A percentile compares a stretch with the other conserved stretches of the same genome.
phyloP scores from a whole-genome alignment of 257 asterid species.

The Cordia subcordata region DNA sequence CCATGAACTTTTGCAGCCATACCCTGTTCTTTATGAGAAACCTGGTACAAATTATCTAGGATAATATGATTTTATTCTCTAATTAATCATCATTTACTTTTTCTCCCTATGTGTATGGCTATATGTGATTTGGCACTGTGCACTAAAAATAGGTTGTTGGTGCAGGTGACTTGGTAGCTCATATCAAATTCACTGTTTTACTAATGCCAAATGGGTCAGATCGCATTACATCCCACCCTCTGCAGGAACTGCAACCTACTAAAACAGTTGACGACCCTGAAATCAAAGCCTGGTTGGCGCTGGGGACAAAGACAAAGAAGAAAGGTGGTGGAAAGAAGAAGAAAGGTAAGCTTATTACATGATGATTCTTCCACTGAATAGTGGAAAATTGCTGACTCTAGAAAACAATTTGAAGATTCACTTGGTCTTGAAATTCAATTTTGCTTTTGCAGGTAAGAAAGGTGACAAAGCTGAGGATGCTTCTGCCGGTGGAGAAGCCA shows the following conservation, averaged over 20 bases:
- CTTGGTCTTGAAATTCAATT: not conserved
- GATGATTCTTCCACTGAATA: not conserved
- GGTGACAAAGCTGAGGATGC: conserved; percentile 8
- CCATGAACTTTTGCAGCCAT: conserved; percentile 89
- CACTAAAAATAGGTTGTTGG: not conserved
- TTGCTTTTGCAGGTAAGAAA: conserved; percentile 5
- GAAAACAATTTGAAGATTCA: not conserved
- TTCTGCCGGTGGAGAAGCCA: conserved; percentile 1
- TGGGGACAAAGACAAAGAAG: conserved; percentile 73
- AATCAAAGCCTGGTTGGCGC: conserved; percentile 76
- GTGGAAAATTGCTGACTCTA: not conserved
- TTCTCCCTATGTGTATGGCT: too few species aligned
- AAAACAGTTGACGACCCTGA: conserved; percentile 76
- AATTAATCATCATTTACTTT: too few species aligned
- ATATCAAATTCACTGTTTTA: conserved; percentile 82
- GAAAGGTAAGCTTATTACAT: conserved; percentile 55
- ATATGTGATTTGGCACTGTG: too few species aligned
- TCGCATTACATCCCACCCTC: conserved; percentile 70
- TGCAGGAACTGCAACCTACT: conserved; percentile 76
- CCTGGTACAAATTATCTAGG: conserved; percentile 45
- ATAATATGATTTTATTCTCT: not conserved
- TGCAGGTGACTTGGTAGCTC: conserved; percentile 92
- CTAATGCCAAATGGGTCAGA: conserved; percentile 95
- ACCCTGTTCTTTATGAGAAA: conserved; percentile 91
- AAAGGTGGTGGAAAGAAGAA: conserved; percentile 96